Conservation (phyloP, 768 basidiomycete species). For the Lyophyllum atratum region DNA sequence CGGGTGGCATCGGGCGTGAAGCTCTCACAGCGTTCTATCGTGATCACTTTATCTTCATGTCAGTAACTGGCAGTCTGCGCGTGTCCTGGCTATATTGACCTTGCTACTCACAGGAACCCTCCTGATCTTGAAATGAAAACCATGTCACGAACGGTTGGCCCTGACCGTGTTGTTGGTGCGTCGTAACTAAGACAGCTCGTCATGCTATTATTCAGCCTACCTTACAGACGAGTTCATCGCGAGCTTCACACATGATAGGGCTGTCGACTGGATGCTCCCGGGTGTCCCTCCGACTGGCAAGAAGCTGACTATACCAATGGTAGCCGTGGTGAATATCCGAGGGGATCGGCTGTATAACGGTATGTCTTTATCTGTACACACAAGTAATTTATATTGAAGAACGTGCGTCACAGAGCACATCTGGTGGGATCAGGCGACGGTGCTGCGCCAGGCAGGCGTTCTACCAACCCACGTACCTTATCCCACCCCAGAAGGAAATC, state of each 20-base stretch:
- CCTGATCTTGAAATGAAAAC: slow-evolving; percentile 43
- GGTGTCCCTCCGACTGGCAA: slow-evolving; percentile 54
- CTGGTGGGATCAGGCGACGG: slow-evolving; percentile 47
- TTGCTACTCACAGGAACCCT: slow-evolving; percentile 39
- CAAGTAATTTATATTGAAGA: too few relatives aligned
- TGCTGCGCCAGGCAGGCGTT: slow-evolving; percentile 36
- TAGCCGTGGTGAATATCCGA: slow-evolving; percentile 55
- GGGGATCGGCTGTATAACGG: slow-evolving; percentile 41
- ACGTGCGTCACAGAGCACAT: slow-evolving; percentile 41
- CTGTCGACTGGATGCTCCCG: slow-evolving; percentile 51
- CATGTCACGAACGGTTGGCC: slow-evolving; percentile 53
- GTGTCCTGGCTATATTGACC: neutral
- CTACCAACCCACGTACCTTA: slow-evolving; percentile 35
- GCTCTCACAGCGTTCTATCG: slow-evolving; percentile 54
- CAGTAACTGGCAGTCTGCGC: slow-evolving; percentile 15
- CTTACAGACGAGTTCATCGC: slow-evolving; percentile 52
- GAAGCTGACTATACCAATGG: slow-evolving; percentile 50
- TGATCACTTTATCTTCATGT: slow-evolving; percentile 58
- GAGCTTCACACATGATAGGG: slow-evolving; percentile 43
- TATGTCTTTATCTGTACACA: slow-evolving; percentile 6
- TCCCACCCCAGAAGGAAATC: slow-evolving; percentile 19
- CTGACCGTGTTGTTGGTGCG: slow-evolving; percentile 52
- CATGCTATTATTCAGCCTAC: neutral
- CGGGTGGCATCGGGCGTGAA: slow-evolving; percentile 55
- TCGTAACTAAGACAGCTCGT: neutral